Base-by-base conservation (phyloP, 495 filamentous ascomycete species). In the Achaetomiella virescens region DNA sequence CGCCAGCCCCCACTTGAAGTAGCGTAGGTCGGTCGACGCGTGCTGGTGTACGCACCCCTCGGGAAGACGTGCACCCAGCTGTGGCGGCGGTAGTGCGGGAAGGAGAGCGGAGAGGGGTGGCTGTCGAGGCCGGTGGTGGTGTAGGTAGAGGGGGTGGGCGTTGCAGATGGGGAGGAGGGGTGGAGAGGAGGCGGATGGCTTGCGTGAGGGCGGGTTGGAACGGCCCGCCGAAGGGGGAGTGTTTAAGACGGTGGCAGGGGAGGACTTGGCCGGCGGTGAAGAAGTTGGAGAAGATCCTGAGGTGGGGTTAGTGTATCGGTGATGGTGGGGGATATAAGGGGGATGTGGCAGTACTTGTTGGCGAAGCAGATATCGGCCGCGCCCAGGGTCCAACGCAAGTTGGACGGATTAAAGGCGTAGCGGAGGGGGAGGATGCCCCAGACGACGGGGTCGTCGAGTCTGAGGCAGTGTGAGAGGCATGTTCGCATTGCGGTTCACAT, bases 1-100 rank as follows among this genome's bases (percentile, higher is more conserved):
- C 5, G 91, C 86, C 7, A 97, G 75, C 6, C 93, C 93, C 93
- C 93, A 98, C 70, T 93, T 95, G 81, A 96, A 96, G 74, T 98
- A 98, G 11, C 92, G 87, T 81, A 97, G 86, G 35, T 83, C 81
- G 59, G 84, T 83, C 29, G 77, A 69, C 3, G 87, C 82, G 53
- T 91, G 83, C 73, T 98, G 93, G 71, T 97, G 91, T 21, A 96
- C 88, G 59, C 85, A 86, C 14, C 90, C 93, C 70, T 98, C 93
- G 35, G 93, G 72, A 97, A 98, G 41, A 97, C 86, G 71, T 98
- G 93, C 2, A 97, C 74, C 93, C 92, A 97, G 37, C 78, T 77
- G 70, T 87, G 75, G 29, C 75, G 72, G 24, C 76, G 74, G 49
- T 81, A 75, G n/a, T 46, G 60, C 0, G 71, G 55, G 66, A 80